These are phyloP conservation scores for Stephania yunnanensis DNA, from an alignment of 164 flowering plant species.

Conservation along the genomic window DNA sequence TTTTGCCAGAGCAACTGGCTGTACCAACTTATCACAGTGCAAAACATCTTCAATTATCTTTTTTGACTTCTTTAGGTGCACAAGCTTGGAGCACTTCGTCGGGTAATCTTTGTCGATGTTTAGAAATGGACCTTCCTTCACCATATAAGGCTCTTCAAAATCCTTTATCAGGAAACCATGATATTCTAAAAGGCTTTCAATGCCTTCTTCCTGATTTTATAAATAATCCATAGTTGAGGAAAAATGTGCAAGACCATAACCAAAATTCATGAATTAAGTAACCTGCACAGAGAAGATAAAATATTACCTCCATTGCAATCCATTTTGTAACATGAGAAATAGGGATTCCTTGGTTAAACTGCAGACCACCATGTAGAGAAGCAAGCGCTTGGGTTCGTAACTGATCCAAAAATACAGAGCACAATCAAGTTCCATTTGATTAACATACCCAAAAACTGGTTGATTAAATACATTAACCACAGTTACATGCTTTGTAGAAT, in stretches of 20 bases:
- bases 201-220: conserved; percentile 65
- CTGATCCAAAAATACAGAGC: conserved; percentile 40
- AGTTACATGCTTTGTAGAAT: too few species aligned
- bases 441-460: too few species aligned
- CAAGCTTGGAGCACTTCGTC: conserved; percentile 72
- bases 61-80: conserved; percentile 32
- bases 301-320: conserved; percentile 88
- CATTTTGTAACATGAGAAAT: conserved; percentile 58
- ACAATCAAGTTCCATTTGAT: background rate
- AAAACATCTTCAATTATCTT: conserved; percentile 9
- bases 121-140: conserved; percentile 79
- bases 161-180: conserved; percentile 78
- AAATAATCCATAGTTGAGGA: conserved; percentile 1
- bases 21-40: too few species aligned
- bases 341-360: conserved; percentile 84
- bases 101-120: conserved; percentile 58
- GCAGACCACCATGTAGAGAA: conserved; percentile 80
- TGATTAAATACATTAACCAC: too few species aligned
- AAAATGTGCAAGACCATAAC: background rate
- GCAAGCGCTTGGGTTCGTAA: conserved; percentile 96
- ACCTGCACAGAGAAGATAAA: background rate
- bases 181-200: conserved; percentile 60
- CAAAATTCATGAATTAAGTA: background rate
- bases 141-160: conserved; percentile 84
- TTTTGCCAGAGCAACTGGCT: conserved; percentile 46